Evolutionary conservation across 2,329 filamentous ascomycete species (phyloP), one percentile per base, ranked within the genome.

Genomic region (Cercospora brassicicola): DNA sequence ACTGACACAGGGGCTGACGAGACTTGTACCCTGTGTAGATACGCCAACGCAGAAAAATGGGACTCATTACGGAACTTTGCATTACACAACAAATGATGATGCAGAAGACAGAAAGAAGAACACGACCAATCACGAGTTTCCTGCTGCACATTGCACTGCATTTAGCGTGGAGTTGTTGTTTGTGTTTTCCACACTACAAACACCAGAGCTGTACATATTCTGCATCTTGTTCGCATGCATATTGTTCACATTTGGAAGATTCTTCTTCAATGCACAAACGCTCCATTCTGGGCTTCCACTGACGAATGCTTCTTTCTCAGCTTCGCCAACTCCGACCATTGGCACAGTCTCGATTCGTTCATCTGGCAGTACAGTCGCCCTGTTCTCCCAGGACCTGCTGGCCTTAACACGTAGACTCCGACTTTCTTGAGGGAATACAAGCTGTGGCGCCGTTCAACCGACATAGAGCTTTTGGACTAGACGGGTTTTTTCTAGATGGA

Each of bases 21-120:
- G 57, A 65, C 59, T 59, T 67, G 70, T 70, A 69, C 67, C 72
- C 67, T 67, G 39, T 67, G 61, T 73, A 90, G 88, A 77, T 90
- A 90, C 79, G 86, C 88, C 67, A 91, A 98, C 80, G 93, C 91
- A 71, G 91, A 97, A 76, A 86, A 91, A 67, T 99, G 94, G 93
- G 91, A 96, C 77, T 91, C 90, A 45, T 83, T 97, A 78, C 84
- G 90, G 79, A 98, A 90, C 73, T 89, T 98, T 76, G 76, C 97
- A 20, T 90, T 92, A 86, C 91, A 97, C 80, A 98, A 98, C 78
- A 88, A 77, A 73, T 79, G 68, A 73, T 79, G 68, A 36, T 55
- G 15, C 2, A 5, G 1, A 20, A 18, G 18, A 53, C 2, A 66
- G 6, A 18, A 51, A 18, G 30, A 36, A 36, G 33, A 36, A 57